Base-by-base conservation (phyloP, 2,329 filamentous ascomycete species). In the Aspergillus unguis region DNA sequence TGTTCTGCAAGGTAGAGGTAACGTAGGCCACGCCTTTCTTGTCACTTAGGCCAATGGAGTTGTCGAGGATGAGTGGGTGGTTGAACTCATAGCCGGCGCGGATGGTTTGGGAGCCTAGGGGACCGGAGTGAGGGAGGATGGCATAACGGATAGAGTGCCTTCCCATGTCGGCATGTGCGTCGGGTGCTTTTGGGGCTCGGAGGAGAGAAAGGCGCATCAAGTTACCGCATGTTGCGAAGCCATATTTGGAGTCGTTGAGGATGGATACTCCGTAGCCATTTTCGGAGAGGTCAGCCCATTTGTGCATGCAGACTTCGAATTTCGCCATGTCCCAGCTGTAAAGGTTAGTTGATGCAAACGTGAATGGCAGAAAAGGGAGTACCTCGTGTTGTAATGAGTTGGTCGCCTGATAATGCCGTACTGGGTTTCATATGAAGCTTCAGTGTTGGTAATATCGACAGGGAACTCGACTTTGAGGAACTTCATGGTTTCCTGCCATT, bases 381-480 rank as follows among this genome's bases (percentile, higher is more conserved):
- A 84, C 76, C 79, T 87, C 3, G 94, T 99, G 75, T 99, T 99
- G 81, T 96, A 97, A 75, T 99, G 94, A 0, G 94, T 99, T 2
- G 94, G 92, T 29, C 94, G 84, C 61, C 85, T 85, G 57, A 94
- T 86, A 61, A 96, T 84, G 62, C 92, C 92, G 66, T 90, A 97
- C 65, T 96, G 92, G 6, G 90, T 95, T 72, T 99, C 94, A 70
- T 99, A 99, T 9, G 85, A 89, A 31, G 94, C 94, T 72, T 96
- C 91, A 0, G 87, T 95, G 72, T 92, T 96, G 61, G 85, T 83
- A 58, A 97, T 81, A 64, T 95, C 87, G 57, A 96, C 92, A 0
- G 94, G 92, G 74, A 99, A 99, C 70, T 99, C 94, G 46, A 97
- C 92, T 78, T 99, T 99, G 66, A 99, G 82, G 79, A 97, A 97